phyloP scores from a whole-genome alignment of 805 yeast genomes.

The Schizosaccharomyces pombe region DNA sequence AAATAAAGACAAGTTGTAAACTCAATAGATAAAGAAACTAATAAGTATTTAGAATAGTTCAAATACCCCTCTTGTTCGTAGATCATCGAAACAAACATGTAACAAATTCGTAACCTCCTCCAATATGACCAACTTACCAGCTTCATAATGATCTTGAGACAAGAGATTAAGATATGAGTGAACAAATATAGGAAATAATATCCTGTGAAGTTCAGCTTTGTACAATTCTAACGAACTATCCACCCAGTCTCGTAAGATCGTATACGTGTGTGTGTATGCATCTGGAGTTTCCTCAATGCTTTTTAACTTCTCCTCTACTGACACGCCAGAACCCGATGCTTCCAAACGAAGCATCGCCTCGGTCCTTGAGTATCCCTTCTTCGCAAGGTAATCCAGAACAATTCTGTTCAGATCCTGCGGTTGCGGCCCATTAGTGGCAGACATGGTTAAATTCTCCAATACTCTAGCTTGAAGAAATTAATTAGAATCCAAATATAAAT shows the following conservation, averaged over 20 bases:
- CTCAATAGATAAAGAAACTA: no score
- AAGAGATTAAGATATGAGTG: conserved; percentile 68
- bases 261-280: conserved; percentile 56
- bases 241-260: conserved; percentile 65
- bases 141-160: conserved; percentile 28
- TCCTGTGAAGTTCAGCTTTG: conserved; percentile 58
- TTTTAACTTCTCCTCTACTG: background rate
- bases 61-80: no score
- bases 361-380: conserved; percentile 82
- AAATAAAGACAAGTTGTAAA: no score
- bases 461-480: no score
- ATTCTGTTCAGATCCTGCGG: conserved; percentile 60
- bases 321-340: conserved; percentile 15
- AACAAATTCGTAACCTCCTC: no score
- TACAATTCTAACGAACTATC: conserved; percentile 78
- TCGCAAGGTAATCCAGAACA: conserved; percentile 75
- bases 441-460: background rate
- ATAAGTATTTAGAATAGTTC: no score
- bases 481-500: no score
- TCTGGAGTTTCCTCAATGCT: conserved; percentile 29
- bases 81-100: no score
- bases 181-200: conserved; percentile 78
- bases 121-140: no score
- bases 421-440: background rate
- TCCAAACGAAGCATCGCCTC: conserved; percentile 87